Conservation (phyloP, 2,329 filamentous ascomycete species). For the Aureobasidium leucospermi region DNA sequence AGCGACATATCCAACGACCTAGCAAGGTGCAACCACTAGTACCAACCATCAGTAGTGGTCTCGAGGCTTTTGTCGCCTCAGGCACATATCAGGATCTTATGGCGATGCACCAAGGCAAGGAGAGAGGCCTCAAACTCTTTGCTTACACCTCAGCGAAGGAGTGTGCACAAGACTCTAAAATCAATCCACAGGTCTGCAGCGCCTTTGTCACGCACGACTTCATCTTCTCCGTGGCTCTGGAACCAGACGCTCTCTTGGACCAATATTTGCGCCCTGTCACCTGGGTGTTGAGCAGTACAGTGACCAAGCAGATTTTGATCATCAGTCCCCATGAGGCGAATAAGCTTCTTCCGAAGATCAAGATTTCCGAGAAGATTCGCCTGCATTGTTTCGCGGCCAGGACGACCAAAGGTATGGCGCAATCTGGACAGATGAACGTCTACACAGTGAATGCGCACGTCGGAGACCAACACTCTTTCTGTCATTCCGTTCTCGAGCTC, state of each 20-base stretch:
- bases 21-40: conserved; percentile 15
- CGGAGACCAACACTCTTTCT: too few relatives aligned
- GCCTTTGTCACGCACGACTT: conserved; percentile 49
- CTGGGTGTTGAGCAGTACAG: conserved; percentile 42
- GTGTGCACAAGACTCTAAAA: too few relatives aligned
- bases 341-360: conserved; percentile 37
- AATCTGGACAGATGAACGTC: background rate
- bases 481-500: background rate
- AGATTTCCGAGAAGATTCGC: conserved; percentile 25
- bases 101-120: too few relatives aligned
- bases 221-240: conserved; percentile 34
- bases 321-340: conserved; percentile 58
- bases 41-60: too few relatives aligned
- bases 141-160: too few relatives aligned
- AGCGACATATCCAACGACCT: conserved; percentile 49
- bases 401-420: background rate
- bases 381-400: conserved; percentile 3
- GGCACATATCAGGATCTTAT: too few relatives aligned
- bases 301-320: conserved; percentile 37
- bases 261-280: conserved; percentile 47
- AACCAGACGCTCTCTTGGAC: conserved; percentile 28
- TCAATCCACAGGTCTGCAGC: conserved; percentile 17
- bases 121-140: too few relatives aligned
- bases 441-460: too few relatives aligned
- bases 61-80: too few relatives aligned